phyloP scores from a whole-genome alignment of 1,284 basidiomycete species.

The Rugosomyces carneus region DNA sequence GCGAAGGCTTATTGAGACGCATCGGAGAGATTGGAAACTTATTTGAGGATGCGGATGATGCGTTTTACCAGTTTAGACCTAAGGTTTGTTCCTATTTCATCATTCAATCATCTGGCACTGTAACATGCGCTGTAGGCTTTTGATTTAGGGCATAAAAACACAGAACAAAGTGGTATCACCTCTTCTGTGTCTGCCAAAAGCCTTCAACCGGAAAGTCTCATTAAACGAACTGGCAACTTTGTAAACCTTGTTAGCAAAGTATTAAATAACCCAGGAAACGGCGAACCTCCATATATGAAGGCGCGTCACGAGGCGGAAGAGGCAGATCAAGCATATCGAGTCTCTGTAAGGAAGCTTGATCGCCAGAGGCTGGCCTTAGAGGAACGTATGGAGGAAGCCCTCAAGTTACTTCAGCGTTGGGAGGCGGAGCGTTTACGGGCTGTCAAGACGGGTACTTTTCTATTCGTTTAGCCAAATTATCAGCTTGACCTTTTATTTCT shows the following conservation, averaged over 20 bases:
- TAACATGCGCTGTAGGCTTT: constrained; percentile 51
- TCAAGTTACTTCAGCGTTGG: constrained; percentile 79
- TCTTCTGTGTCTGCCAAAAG: constrained; percentile 31
- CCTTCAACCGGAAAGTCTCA: constrained; percentile 43
- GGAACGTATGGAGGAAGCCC: constrained; percentile 76
- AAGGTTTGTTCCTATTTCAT: constrained; percentile 40
- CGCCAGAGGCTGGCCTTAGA: constrained; percentile 76
- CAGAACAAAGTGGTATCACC: constrained; percentile 24
- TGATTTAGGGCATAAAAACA: constrained; percentile 43
- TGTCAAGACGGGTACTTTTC: constrained; percentile 67
- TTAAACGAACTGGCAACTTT: constrained; percentile 63
- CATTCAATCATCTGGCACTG: background rate
- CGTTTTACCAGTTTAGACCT: constrained; percentile 74
- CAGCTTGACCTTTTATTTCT: constrained; percentile 6
- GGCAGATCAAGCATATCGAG: constrained; percentile 72
- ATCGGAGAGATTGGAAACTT: constrained; percentile 78
- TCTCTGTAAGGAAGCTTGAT: constrained; percentile 73
- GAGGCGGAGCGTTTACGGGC: constrained; percentile 78
- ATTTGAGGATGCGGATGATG: constrained; percentile 69
- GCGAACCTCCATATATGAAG: constrained; percentile 59
- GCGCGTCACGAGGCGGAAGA: constrained; percentile 72
- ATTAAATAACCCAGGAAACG: constrained; percentile 39
- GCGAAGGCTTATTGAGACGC: constrained; percentile 66
- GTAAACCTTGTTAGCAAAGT: constrained; percentile 72
- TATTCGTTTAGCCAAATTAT: background rate